Evolutionary conservation across 805 yeast genomes (phyloP).

Genomic region (Candida qinlingensis): DNA sequence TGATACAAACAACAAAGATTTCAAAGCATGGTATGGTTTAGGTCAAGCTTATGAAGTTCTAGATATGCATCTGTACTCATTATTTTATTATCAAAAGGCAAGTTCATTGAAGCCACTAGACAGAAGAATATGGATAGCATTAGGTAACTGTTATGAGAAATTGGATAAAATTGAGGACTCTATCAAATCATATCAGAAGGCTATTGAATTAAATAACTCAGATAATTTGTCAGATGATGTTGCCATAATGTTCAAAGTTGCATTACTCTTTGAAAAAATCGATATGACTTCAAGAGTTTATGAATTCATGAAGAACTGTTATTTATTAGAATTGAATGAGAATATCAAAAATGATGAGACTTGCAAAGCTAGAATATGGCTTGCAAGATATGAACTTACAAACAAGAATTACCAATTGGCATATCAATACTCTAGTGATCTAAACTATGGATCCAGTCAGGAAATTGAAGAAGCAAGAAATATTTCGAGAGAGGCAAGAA

Average conservation of each 20-base stretch:
- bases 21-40: slow-evolving; percentile 96
- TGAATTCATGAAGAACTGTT: slow-evolving; percentile 42
- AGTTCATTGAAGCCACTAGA: slow-evolving; percentile 85
- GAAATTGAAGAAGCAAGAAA: slow-evolving; percentile 87
- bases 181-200: slow-evolving; percentile 75
- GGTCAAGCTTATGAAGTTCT: slow-evolving; percentile 97
- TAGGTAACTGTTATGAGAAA: slow-evolving; percentile 84
- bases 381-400: slow-evolving; percentile 63
- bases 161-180: slow-evolving; percentile 68
- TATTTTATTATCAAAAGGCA: slow-evolving; percentile 89
- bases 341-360: slow-evolving; percentile 64
- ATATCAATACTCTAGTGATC: slow-evolving; percentile 63
- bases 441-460: slow-evolving; percentile 69
- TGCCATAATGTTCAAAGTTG: slow-evolving; percentile 58
- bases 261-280: slow-evolving; percentile 54
- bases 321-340: slow-evolving; percentile 53
- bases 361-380: slow-evolving; percentile 79
- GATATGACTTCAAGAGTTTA: slow-evolving; percentile 32
- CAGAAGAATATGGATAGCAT: slow-evolving; percentile 93
- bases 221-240: slow-evolving; percentile 50
- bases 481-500: slow-evolving; percentile 73
- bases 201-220: slow-evolving; percentile 41
- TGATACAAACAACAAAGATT: slow-evolving; percentile 83
- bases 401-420: slow-evolving; percentile 60
- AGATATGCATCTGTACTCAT: slow-evolving; percentile 89